Base-by-base conservation (phyloP, 2,329 filamentous ascomycete genomes). In the Ploettnerulaceae sp. region DNA sequence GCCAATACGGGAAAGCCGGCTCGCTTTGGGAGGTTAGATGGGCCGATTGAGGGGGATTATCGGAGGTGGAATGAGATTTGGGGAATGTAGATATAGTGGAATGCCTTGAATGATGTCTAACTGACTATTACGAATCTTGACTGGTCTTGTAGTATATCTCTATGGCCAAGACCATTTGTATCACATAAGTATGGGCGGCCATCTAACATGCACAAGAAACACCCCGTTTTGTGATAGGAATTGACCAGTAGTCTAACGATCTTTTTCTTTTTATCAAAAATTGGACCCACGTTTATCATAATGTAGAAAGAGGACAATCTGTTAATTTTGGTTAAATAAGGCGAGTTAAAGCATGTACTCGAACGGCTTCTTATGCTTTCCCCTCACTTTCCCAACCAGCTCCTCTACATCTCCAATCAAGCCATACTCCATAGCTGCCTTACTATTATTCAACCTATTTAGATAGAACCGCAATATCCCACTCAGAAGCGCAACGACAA, bases 41-140 rank as follows among this genome's bases (percentile, higher is more conserved):
- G 79, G 1, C 79, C 82, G 4, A 62, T 88, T 57, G 72, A 78
- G 44, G 68, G 70, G 24, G 73, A 79, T 51, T 69, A 72, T 49
- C 66, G 66, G 56, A 67, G 77, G 40, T 89, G 85, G 85, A 69
- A 70, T 17, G 71, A 80, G 55, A 79, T 89, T 34, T 87, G 83
- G 83, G 75, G 72, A 3, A 57, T 62, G 49, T 55, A 52, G 31
- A 49, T 28, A 22, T 4, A n/a, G 20, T 8, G 24, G 17, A 3
- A 25, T 17, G 25, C n/a, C 34, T 5, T 36, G 8, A 9, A 9
- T 8, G 15, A 17, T 24, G 34, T 22, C 24, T 17, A 8, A 4
- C 34, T 17, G 24, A 8, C 21, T 21, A 18, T 6, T 36, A 21
- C 2, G 25, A 14, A 24, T 8, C 8, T 5, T 24, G 20, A 37